Percentiles rank a stretch among this genome's conserved stretches.
Evolutionary conservation across 1,139 yeast species (phyloP).

Genomic region (Arxiozyma heterogenica): DNA sequence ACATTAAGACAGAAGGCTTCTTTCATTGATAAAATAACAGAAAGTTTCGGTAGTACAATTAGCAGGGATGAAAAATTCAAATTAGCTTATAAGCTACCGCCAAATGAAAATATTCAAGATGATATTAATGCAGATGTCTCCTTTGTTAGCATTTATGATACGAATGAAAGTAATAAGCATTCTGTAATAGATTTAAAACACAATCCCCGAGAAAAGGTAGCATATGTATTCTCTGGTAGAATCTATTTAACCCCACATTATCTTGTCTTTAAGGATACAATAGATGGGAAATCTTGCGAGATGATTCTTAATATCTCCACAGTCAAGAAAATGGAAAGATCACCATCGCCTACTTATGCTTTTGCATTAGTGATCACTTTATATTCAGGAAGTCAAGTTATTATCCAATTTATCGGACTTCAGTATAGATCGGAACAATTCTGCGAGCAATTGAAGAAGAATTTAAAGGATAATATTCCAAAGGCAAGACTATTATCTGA

Average conservation of each 20-base stretch:
- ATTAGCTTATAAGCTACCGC: conserved; percentile 59
- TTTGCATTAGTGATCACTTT: conserved; percentile 69
- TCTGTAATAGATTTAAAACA: conserved; percentile 2
- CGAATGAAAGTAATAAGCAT: conserved; percentile 9
- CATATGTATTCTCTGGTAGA: conserved; percentile 45
- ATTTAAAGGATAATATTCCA: conserved; percentile 55
- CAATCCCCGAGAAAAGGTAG: conserved; percentile 13
- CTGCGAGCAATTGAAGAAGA: conserved; percentile 55
- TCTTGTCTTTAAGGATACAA: conserved; percentile 61
- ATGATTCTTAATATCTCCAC: conserved; percentile 70
- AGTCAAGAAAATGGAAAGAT: conserved; percentile 74
- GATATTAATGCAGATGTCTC: conserved; percentile 65
- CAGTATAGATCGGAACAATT: conserved; percentile 74
- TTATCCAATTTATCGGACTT: conserved; percentile 69
- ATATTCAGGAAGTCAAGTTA: conserved; percentile 54
- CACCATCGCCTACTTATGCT: conserved; percentile 68
- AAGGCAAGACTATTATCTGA: conserved; percentile 54
- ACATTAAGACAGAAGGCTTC: conserved; percentile 42
- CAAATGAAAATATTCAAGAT: conserved; percentile 53
- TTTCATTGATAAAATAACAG: conserved; percentile 35
- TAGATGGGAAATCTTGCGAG: conserved; percentile 59
- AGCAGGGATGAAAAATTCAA: conserved; percentile 65
- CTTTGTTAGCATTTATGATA: conserved; percentile 38
- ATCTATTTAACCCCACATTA: conserved; percentile 65
- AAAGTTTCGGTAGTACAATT: conserved; percentile 22